Evolutionary conservation across 208 protist genomes (phyloP).

Genomic region (Endotrypanum monterogeii): DNA sequence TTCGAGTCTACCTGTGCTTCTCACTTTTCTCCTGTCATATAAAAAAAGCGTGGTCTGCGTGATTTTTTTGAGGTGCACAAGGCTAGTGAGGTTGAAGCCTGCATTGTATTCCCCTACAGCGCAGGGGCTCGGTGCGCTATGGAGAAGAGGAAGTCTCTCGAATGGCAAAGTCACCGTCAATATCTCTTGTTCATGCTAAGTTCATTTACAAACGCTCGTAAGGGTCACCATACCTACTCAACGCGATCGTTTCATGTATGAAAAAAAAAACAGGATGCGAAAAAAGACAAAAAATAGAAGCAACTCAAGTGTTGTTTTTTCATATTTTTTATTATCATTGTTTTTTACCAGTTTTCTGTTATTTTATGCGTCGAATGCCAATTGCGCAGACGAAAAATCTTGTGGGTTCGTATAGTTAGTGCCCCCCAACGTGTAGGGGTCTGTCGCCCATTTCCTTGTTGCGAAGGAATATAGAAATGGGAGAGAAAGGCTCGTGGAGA

Average conservation of each 20-base stretch:
- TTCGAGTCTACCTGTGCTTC: constrained; percentile 1
- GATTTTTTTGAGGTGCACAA: neutral
- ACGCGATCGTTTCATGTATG: neutral
- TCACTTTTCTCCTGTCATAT: constrained; percentile 9
- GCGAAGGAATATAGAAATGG: too few species aligned
- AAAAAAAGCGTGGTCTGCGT: neutral
- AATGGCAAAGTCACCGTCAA: neutral
- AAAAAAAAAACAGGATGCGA: neutral
- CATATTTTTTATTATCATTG: neutral
- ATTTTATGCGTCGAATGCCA: too few species aligned
- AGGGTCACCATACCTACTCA: neutral
- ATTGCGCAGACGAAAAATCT: too few species aligned
- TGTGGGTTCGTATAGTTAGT: too few species aligned
- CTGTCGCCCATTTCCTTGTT: too few species aligned
- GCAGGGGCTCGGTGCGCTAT: neutral
- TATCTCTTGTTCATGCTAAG: neutral
- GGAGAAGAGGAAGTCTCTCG: neutral
- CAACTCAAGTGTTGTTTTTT: neutral
- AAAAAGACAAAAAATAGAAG: neutral
- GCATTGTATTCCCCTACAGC: neutral
- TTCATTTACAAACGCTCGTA: neutral
- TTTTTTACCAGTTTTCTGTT: neutral
- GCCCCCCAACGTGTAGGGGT: too few species aligned
- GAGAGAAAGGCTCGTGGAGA: too few species aligned
- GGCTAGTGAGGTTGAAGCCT: neutral